Evolutionary conservation across 768 basidiomycete genomes (phyloP), one percentile per base, ranked within the genome.

Genomic region (Mycena indigotica): DNA sequence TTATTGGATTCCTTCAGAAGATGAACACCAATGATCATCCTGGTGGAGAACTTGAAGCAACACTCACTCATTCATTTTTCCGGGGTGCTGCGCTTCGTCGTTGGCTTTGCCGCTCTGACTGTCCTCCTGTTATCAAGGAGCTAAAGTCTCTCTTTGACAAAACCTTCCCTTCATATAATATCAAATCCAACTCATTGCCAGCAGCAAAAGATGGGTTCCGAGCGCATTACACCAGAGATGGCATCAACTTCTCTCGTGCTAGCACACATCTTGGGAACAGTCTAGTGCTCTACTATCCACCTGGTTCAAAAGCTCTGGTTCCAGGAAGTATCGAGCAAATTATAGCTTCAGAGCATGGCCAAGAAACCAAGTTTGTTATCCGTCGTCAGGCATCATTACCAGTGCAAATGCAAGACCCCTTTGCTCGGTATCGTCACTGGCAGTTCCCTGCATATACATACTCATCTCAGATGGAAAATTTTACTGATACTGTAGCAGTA

Each of bases 11-110:
- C n/a, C n/a, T n/a, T n/a, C n/a, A n/a, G n/a, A 75, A 63, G 3
- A 57, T 77, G 6, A 60, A 69, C 15, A 70, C 55, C 10, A 77
- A 73, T 60, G 57, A 72, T 48, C 64, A 68, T 26, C 50, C 63
- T 53, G 70, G 75, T 61, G 46, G 64, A 56, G 60, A 61, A n/a
- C n/a, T n/a, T n/a, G n/a, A n/a, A n/a, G n/a, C n/a, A n/a, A n/a
- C n/a, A n/a, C n/a, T n/a, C n/a, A n/a, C n/a, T n/a, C n/a, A n/a
- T n/a, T n/a, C n/a, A n/a, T n/a, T n/a, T n/a, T n/a, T n/a, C n/a
- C n/a, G 60, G 28, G 60, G 45, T 49, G 60, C 28, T 5, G 50
- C 44, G 12, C 45, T 61, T 39, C 51, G 52, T 19, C 55, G 55
- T 28, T 56, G 51, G 51, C 60, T 61, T 35, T 38, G 51, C 24